These are phyloP conservation scores for Allantophomopsis lycopodina DNA, from an alignment of 2,329 filamentous ascomycete genomes.

Conservation along the genomic window DNA sequence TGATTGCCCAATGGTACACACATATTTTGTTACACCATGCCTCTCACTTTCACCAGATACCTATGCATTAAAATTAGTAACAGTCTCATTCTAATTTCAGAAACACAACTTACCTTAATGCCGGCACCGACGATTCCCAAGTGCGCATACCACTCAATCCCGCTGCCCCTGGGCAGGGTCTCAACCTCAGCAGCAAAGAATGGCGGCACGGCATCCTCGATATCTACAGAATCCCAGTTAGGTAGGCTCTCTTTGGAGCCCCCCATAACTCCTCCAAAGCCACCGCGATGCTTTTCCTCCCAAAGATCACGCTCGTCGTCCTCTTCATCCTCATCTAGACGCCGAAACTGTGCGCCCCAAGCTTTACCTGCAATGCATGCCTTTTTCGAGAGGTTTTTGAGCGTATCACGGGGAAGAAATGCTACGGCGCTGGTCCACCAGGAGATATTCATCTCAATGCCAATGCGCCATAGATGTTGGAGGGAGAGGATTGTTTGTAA, in stretches of 20 bases:
- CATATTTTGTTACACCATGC: not conserved
- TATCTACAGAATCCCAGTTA: constrained; percentile 1
- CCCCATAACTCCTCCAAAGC: constrained; percentile 20
- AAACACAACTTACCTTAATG: constrained; percentile 6
- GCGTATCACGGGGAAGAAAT: constrained; percentile 42
- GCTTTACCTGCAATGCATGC: constrained; percentile 28
- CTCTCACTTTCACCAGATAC: not conserved
- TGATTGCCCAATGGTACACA: not conserved
- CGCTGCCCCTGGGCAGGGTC: constrained; percentile 58
- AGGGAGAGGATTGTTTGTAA: constrained; percentile 59
- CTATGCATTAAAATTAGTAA: not conserved
- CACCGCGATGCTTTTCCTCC: constrained; percentile 45
- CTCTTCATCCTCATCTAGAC: constrained; percentile 32
- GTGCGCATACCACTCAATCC: constrained; percentile 74
- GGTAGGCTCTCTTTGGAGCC: constrained; percentile 9
- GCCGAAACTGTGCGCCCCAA: constrained; percentile 27
- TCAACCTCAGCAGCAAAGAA: constrained; percentile 66
- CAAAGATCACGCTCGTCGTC: constrained; percentile 49
- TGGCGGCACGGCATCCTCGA: constrained; percentile 34
- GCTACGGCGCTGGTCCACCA: constrained; percentile 67
- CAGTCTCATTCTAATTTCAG: not conserved
- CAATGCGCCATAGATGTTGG: constrained; percentile 84
- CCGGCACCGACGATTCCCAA: constrained; percentile 32
- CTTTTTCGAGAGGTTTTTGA: constrained; percentile 12
- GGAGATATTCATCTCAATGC: constrained; percentile 52